phyloP scores from a whole-genome alignment of 108 stramenopile species.

The Cylindrotheca closterium region DNA sequence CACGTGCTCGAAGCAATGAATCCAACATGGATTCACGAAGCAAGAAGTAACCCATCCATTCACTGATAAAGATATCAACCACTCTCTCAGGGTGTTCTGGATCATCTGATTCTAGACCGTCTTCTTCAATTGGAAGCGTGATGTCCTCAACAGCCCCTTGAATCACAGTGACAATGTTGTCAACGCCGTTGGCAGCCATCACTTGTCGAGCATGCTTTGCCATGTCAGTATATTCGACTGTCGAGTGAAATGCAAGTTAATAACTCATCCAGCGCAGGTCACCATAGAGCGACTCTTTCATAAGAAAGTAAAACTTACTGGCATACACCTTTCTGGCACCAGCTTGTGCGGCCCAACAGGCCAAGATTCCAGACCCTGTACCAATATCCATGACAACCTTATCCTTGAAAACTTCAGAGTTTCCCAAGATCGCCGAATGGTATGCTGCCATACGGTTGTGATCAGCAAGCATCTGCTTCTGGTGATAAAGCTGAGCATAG shows the following conservation, averaged over 20 bases:
- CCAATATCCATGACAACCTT: slow-evolving; percentile 99
- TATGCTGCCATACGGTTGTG: slow-evolving; percentile 98
- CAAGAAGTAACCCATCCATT: slow-evolving; percentile 99
- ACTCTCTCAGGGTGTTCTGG: slow-evolving; percentile 55
- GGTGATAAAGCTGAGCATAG: slow-evolving; percentile 97
- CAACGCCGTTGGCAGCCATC: slow-evolving; percentile 89
- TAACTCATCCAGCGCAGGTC: no score
- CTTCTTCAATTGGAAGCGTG: slow-evolving; percentile 73
- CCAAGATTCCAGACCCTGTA: slow-evolving; percentile 95
- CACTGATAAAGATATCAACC: slow-evolving; percentile 96
- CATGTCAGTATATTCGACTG: slow-evolving; percentile 97
- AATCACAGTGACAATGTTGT: slow-evolving; percentile 94
- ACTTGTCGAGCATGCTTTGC: slow-evolving; percentile 91
- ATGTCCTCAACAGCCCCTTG: slow-evolving; percentile 91
- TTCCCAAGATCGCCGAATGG: slow-evolving; percentile 94
- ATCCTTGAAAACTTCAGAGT: slow-evolving; percentile 88
- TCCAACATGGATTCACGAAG: slow-evolving; percentile 97
- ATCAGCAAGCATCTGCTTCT: slow-evolving; percentile 98
- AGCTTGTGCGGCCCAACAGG: slow-evolving; percentile 96
- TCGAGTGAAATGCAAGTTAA: neutral
- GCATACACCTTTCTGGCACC: slow-evolving; percentile 93
- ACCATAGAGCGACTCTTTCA: neutral
- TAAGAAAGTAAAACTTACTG: slow-evolving; percentile 23
- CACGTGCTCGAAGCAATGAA: slow-evolving; percentile 89
- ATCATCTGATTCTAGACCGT: slow-evolving; percentile 54